Evolutionary conservation across 1,284 basidiomycete genomes (phyloP).

Genomic region (Takashimella tepidaria): DNA sequence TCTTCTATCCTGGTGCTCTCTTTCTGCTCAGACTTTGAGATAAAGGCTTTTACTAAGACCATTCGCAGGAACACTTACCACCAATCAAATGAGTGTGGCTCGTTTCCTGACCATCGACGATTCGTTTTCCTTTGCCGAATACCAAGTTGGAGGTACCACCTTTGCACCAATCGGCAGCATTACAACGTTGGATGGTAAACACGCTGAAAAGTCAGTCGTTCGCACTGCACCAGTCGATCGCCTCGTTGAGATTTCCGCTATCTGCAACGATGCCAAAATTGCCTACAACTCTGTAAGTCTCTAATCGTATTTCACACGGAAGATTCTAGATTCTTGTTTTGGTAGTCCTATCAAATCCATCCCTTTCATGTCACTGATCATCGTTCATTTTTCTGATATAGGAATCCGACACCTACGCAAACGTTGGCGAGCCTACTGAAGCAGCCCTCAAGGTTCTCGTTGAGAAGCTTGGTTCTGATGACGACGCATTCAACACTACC

Average conservation of each 20-base stretch:
- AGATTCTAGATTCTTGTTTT: no score
- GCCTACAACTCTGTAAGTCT: slow-evolving; percentile 76
- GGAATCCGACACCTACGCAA: slow-evolving; percentile 63
- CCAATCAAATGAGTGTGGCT: slow-evolving; percentile 92
- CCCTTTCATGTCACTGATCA: no score
- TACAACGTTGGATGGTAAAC: slow-evolving; percentile 60
- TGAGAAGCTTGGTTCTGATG: slow-evolving; percentile 65
- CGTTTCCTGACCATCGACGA: slow-evolving; percentile 69
- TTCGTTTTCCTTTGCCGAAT: slow-evolving; percentile 59
- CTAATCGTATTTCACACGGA: no score
- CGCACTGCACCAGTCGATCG: slow-evolving; percentile 69
- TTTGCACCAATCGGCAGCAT: slow-evolving; percentile 77
- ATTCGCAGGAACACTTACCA: slow-evolving; percentile 92
- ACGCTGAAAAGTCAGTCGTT: slow-evolving; percentile 54
- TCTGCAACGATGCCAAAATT: slow-evolving; percentile 89
- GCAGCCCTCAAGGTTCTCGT: slow-evolving; percentile 88
- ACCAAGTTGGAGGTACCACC: slow-evolving; percentile 78
- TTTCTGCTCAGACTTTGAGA: no score
- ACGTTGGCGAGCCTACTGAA: slow-evolving; percentile 95
- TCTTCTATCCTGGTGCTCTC: no score
- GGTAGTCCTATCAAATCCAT: no score
- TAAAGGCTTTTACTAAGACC: no score
- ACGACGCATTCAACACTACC: slow-evolving; percentile 52
- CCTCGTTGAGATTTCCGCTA: slow-evolving; percentile 78
- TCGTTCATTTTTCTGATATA: no score